Evolutionary conservation across 139 green algal species (phyloP), one percentile per base, ranked within the genome.

Genomic region (Ettlia oleoabundans): DNA sequence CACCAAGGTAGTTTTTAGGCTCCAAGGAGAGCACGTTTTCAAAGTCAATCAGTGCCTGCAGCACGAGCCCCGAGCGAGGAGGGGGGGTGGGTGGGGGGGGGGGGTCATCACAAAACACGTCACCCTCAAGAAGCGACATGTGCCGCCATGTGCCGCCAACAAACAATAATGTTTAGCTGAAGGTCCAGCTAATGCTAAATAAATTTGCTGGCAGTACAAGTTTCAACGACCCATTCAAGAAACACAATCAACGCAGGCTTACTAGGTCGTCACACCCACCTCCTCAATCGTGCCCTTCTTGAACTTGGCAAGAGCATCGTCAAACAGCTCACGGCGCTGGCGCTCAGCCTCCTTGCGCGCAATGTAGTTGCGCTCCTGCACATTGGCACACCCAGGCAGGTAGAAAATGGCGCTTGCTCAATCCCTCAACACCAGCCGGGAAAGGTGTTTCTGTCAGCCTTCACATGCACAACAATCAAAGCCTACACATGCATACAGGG

Each of bases 11-110:
- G 85, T 97, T 97, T 78, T 92, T 91, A 24, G 96, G 94, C 90
- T 99, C 94, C 85, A 98, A 86, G 13, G 90, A 83, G 22, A 98
- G 86, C 38, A 99, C 96, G 65, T 98, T 96, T 89, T 99, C 96
- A 89, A 99, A 99, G 80, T 96, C 92, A 22, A 98, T 88, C 73
- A 99, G 90, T 3, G 97, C 93, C 82, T 93, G 84, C 71, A 84
- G 24, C 4, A 22, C n/a, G n/a, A n/a, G n/a, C n/a, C n/a, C n/a
- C n/a, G n/a, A n/a, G n/a, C n/a, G n/a, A n/a, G n/a, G n/a, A n/a
- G n/a, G 52, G 9, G 37, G 43, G 18, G 41, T 24, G 69, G n/a
- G 2, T 6, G 51, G 19, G 4, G 1, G 22, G 19, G 38, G 38
- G 19, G 19, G 67, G 47, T 15, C 47, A 58, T 10, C 47, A 10